Evolutionary conservation across 306 rosid species (phyloP).

Genomic region (Quercus rubra): DNA sequence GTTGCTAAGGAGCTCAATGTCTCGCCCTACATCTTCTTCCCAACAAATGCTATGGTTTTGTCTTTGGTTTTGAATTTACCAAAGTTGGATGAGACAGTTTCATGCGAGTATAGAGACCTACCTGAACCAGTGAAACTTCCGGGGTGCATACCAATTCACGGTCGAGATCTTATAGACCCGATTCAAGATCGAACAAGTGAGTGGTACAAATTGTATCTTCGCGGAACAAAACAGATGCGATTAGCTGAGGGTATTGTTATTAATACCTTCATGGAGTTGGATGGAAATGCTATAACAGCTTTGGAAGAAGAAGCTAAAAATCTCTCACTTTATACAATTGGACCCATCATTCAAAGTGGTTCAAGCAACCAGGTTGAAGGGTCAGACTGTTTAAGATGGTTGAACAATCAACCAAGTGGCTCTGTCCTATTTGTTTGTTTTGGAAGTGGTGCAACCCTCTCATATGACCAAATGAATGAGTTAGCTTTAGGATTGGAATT

Average conservation of each 20-base stretch:
- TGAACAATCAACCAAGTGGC: constrained; percentile 18
- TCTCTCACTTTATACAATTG: constrained; percentile 31
- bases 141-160: constrained; percentile 19
- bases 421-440: constrained; percentile 27
- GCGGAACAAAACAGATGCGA: constrained; percentile 14
- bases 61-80: constrained; percentile 25
- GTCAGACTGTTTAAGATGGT: constrained; percentile 15
- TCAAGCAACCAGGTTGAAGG: constrained; percentile 2
- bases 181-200: constrained; percentile 24
- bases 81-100: constrained; percentile 10
- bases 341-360: constrained; percentile 34
- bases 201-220: constrained; percentile 18
- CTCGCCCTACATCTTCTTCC: constrained; percentile 24
- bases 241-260: constrained; percentile 26
- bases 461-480: constrained; percentile 22
- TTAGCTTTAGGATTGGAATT: constrained; percentile 32
- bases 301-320: not conserved
- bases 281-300: constrained; percentile 14
- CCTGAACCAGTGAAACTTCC: constrained; percentile 20
- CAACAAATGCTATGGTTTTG: constrained; percentile 18
- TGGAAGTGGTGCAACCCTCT: constrained; percentile 38
- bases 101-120: constrained; percentile 24
- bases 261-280: constrained; percentile 32
- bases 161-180: constrained; percentile 26
- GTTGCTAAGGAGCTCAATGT: constrained; percentile 27